A percentile compares a stretch with the other conserved stretches of the same genome.
Evolutionary conservation across 1,139 yeast genomes (phyloP).

Genomic region (Yamadazyma oceani): DNA sequence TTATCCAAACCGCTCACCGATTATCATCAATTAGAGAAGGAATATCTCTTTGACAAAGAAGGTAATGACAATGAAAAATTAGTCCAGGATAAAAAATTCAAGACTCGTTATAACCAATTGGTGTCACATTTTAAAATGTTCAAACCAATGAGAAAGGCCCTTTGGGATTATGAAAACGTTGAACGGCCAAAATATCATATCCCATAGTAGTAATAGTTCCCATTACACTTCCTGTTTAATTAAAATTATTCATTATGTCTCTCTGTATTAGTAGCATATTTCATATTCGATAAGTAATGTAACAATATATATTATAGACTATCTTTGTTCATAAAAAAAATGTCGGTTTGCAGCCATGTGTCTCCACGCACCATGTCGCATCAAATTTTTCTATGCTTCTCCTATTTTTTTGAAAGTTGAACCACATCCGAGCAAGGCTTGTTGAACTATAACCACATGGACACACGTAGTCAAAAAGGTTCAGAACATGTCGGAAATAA

Average conservation of each 20-base stretch:
- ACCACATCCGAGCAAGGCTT: no score
- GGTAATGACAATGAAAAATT: slow-evolving; percentile 22
- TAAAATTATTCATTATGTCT: no score
- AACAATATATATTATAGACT: no score
- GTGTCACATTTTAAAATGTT: slow-evolving; percentile 22
- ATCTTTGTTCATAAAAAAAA: no score
- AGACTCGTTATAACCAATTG: slow-evolving; percentile 20
- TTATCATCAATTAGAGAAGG: slow-evolving; percentile 27
- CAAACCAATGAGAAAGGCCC: slow-evolving; percentile 25
- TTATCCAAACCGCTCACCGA: slow-evolving; percentile 29
- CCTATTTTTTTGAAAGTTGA: neutral
- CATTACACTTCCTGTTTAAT: no score
- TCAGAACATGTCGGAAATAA: slow-evolving; percentile 18
- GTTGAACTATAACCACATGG: no score
- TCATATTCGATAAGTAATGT: no score
- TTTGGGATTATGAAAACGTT: slow-evolving; percentile 25
- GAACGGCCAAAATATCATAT: slow-evolving; percentile 20
- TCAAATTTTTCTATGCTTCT: neutral
- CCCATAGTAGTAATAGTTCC: neutral
- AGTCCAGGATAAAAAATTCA: slow-evolving; percentile 10
- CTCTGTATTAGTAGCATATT: no score
- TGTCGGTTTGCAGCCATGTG: no score
- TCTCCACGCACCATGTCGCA: neutral
- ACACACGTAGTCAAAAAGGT: no score
- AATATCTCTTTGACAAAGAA: slow-evolving; percentile 20